Evolutionary conservation across 2,329 filamentous ascomycete genomes (phyloP).

Genomic region (Ustulina deusta): DNA sequence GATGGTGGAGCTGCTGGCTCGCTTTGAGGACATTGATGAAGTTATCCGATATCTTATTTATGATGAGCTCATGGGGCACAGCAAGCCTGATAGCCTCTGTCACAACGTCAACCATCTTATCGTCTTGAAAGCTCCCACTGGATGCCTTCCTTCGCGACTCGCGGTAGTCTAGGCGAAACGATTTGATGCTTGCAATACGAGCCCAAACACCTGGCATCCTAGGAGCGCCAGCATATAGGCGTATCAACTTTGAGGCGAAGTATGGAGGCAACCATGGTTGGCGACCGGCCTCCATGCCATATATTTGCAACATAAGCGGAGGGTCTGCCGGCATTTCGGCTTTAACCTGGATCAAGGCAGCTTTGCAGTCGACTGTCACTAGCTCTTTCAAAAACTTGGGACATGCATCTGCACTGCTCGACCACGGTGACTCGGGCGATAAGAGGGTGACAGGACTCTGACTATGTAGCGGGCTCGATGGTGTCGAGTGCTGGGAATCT

Average conservation of each 20-base stretch:
- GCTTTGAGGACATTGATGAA: conserved; percentile 89
- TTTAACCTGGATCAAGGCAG: conserved; percentile 86
- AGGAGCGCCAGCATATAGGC: conserved; percentile 90
- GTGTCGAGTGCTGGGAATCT: conserved; percentile 51
- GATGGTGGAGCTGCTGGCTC: conserved; percentile 89
- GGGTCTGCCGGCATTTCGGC: conserved; percentile 89
- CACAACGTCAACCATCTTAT: conserved; percentile 85
- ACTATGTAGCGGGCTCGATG: conserved; percentile 46
- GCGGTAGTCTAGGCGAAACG: conserved; percentile 82
- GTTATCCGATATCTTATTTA: conserved; percentile 95
- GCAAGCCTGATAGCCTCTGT: conserved; percentile 88
- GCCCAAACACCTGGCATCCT: conserved; percentile 88
- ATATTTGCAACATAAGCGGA: conserved; percentile 90
- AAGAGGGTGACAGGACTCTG: conserved; percentile 56
- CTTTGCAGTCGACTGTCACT: conserved; percentile 84
- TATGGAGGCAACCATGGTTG: conserved; percentile 92
- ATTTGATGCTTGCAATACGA: conserved; percentile 84
- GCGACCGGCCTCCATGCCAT: conserved; percentile 82
- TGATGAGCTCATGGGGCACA: conserved; percentile 89
- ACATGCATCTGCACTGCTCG: conserved; percentile 49
- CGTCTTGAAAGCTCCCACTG: conserved; percentile 70
- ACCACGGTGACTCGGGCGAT: conserved; percentile 46
- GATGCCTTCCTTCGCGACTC: conserved; percentile 77
- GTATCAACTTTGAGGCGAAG: conserved; percentile 78
- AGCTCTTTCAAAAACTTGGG: conserved; percentile 68